Conservation (phyloP, 2,329 filamentous ascomycete species). For the Blumeriella jaapii region DNA sequence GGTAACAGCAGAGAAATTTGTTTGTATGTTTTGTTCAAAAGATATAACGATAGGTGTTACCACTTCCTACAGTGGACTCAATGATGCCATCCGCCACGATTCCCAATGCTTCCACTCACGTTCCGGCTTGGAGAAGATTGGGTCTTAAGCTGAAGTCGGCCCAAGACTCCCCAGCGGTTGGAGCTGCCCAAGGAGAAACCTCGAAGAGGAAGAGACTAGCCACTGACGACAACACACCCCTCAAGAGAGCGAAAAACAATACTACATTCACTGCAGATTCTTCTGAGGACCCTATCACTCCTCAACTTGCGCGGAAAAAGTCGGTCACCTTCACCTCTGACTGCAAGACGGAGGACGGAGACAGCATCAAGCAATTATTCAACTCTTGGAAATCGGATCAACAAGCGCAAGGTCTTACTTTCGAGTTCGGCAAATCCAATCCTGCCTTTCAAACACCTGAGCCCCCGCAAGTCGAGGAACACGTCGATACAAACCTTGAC, state of each 20-base stretch:
- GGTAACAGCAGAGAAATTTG: too few species aligned
- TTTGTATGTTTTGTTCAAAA: too few species aligned
- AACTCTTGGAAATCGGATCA: constrained; percentile 36
- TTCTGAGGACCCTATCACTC: constrained; percentile 19
- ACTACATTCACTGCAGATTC: constrained; percentile 6
- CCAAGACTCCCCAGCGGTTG: constrained; percentile 25
- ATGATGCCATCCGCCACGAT: constrained; percentile 1
- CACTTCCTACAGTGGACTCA: neutral
- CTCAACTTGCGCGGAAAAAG: constrained; percentile 32
- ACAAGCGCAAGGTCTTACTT: constrained; percentile 23
- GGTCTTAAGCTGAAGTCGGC: constrained; percentile 48
- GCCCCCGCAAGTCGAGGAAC: constrained; percentile 21
- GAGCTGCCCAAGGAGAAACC: constrained; percentile 13
- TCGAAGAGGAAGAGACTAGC: constrained; percentile 21
- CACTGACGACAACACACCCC: constrained; percentile 11
- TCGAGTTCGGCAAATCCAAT: constrained; percentile 12
- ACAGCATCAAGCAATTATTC: constrained; percentile 39
- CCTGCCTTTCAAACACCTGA: constrained; percentile 21
- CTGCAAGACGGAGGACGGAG: constrained; percentile 46
- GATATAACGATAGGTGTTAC: too few species aligned
- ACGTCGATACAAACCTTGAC: constrained; percentile 19
- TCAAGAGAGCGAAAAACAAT: constrained; percentile 23
- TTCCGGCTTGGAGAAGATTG: constrained; percentile 49
- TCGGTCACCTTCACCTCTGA: constrained; percentile 55
- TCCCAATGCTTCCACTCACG: constrained; percentile 16